Evolutionary conservation across 495 filamentous ascomycete genomes (phyloP), one percentile per base, ranked within the genome.

Genomic region (Tricharina praecox): DNA sequence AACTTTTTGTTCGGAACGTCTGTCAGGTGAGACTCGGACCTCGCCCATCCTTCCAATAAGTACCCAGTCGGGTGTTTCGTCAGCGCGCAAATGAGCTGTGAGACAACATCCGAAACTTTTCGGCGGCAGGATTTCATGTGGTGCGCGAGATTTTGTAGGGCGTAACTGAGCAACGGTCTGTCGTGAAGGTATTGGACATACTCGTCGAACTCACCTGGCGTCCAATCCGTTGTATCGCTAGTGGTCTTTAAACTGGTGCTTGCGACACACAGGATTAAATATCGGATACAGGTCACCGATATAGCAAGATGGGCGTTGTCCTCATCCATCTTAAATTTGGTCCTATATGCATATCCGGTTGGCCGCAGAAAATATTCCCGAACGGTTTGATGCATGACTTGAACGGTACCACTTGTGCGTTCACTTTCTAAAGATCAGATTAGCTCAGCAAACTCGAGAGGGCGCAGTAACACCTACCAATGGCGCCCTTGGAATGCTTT

Each of bases 371-470:
- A 37, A 19, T 37, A 48, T 10, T 48, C 45, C 3, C 23, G 28
- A 23, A 38, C 45, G 3, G n/a, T 37, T 19, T 48, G 45, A 38
- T 48, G 45, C 45, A 48, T 48, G 3, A 48, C 28, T 26, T 48
- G 45, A 26, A 48, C 32, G 21, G 23, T 38, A 20, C 20, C 19
- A 48, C 23, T 13, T 36, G 4, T 4, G 16, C 7, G 3, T 42
- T 7, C 20, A 42, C n/a, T n/a, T n/a, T n/a, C 7, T 38, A 32
- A 13, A 13, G 13, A 11, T 4, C 5, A 37, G 34, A 37, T 37
- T 37, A 11, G 34, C 9, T 5, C 4, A 37, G 34, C 15, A 11
- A 5, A 4, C 8, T 4, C 8, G 34, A 18, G 16, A 18, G 34
- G 34, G 4, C 15, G 4, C 7, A 11, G 7, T 8, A 18, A 4